Base-by-base conservation (phyloP, 176 grass and related monocot species). In the Calamus simplicifolius region DNA sequence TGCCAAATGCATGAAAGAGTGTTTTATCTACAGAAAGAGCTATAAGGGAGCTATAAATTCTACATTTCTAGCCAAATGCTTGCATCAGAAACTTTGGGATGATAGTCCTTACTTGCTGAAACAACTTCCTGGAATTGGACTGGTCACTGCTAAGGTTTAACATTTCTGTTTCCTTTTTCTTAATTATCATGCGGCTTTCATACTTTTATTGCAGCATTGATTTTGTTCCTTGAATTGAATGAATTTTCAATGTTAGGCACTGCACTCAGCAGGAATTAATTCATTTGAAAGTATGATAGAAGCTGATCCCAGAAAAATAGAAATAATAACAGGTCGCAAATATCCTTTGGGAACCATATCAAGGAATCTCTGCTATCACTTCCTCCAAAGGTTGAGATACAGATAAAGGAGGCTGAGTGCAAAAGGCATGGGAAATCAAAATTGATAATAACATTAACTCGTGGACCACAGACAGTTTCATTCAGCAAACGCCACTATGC, bases 1-100 rank as follows among this genome's bases (percentile, higher is more conserved):
- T 77, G 87, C 87, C 66, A 97, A 85, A 80, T 97, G 92, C 81
- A 90, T 97, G 87, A 87, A 73, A 63, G 81, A 97, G 74, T 90
- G 77, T 79, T 96, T 90, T 72, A 67, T 82, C 64, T 85, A 90
- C 81, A 79, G 74, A 82, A 96, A 77, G 58, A 82, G 66, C 73
- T 96, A 96, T 68, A 96, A 67, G 71, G 89, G 82, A 56, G 60
- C 83, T 43, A 66, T 80, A 57, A 85, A 38, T 77, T 90, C 86
- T 62, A 96, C 79, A 78, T 69, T 96, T 69, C 75, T 96, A 74
- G 78, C 75, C 6, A 87, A 90, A 71, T 88, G 87, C 62, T 75
- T 90, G 56, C 72, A 90, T 71, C 80, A 96, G 73, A 96, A 80
- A 61, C 77, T 96, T 58, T 96, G 86, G 92, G 80, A 96, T 69